phyloP scores from a whole-genome alignment of 2,329 filamentous ascomycete genomes.

The Aspergillus pseudoterreus region DNA sequence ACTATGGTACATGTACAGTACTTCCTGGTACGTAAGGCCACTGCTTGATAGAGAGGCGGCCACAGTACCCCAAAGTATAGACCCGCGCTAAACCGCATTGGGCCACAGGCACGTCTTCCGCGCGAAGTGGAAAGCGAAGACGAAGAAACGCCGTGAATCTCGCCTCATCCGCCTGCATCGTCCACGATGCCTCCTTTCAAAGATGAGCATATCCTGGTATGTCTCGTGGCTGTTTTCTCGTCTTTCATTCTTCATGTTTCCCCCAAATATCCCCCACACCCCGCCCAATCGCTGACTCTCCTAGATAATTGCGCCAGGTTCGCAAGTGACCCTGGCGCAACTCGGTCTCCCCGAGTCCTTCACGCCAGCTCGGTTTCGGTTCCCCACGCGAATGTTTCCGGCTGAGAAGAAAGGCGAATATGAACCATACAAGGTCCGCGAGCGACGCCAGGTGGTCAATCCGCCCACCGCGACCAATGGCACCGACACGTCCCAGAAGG shows the following conservation, averaged over 20 bases:
- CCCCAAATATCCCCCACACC: too few species aligned
- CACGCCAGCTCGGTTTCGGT: conserved; percentile 79
- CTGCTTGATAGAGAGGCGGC: background rate
- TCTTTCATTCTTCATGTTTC: background rate
- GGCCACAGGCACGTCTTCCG: background rate
- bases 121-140: conserved; percentile 6
- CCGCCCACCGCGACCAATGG: conserved; percentile 17
- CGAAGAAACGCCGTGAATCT: conserved; percentile 11
- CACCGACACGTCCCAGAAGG: conserved; percentile 24
- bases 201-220: conserved; percentile 51
- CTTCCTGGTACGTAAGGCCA: too few species aligned
- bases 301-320: conserved; percentile 62
- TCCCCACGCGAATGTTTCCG: conserved; percentile 91
- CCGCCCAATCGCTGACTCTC: background rate
- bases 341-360: conserved; percentile 85
- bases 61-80: conserved; percentile 10
- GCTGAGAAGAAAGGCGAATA: conserved; percentile 72
- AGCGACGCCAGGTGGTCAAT: conserved; percentile 36
- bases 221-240: conserved; percentile 8
- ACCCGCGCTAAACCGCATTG: conserved; percentile 14
- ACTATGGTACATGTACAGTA: too few species aligned
- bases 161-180: conserved; percentile 8
- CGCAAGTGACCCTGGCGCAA: conserved; percentile 85
- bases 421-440: conserved; percentile 75
- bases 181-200: conserved; percentile 48